Evolutionary conservation across 768 basidiomycete species (phyloP).

Genomic region (Fomitopsis serialis): DNA sequence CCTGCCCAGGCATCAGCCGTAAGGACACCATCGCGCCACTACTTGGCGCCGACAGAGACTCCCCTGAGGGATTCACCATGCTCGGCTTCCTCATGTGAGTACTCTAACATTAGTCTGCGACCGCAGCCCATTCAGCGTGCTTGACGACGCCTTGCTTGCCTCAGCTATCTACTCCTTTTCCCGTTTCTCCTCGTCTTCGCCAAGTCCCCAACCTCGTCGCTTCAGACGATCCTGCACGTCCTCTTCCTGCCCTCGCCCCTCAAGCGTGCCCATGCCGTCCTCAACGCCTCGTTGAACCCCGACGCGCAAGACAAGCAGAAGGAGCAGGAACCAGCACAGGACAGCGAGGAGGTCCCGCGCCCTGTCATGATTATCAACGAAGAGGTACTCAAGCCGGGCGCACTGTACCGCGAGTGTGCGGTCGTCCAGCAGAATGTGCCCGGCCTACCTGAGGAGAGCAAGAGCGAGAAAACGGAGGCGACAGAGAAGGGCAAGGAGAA

Average conservation of each 20-base stretch:
- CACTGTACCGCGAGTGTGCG: constrained; percentile 73
- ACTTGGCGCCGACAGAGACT: constrained; percentile 42
- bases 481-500: constrained; percentile 19
- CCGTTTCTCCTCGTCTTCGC: constrained; percentile 65
- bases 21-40: constrained; percentile 60
- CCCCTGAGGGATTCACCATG: constrained; percentile 30
- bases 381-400: constrained; percentile 69
- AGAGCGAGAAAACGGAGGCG: constrained; percentile 15
- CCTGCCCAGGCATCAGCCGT: constrained; percentile 74
- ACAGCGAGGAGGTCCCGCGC: neutral
- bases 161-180: constrained; percentile 61
- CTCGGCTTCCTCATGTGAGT: constrained; percentile 48
- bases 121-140: neutral
- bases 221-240: constrained; percentile 78
- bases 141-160: too few relatives aligned
- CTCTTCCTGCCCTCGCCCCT: constrained; percentile 81
- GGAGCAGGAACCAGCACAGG: neutral
- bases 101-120: too few relatives aligned
- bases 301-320: constrained; percentile 2
- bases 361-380: neutral
- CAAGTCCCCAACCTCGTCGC: constrained; percentile 56
- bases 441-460: constrained; percentile 12
- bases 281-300: constrained; percentile 26
- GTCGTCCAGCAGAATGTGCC: constrained; percentile 35
- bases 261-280: constrained; percentile 35